Conservation (phyloP, 345 rosid genomes). For the Brassica cretica region DNA sequence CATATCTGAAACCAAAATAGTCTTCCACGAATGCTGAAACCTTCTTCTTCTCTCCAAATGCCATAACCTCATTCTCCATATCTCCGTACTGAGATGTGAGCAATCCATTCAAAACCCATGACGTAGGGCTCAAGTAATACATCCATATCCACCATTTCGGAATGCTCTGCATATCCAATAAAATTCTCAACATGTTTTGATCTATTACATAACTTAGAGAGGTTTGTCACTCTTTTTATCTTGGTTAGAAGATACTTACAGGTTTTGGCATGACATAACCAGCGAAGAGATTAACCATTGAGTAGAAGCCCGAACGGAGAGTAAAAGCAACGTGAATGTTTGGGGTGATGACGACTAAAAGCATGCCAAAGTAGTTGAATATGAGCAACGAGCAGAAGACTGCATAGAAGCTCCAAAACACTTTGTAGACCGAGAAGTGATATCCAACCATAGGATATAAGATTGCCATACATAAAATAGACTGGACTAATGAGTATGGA, state of each 20-base stretch:
- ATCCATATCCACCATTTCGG: constrained; percentile 41
- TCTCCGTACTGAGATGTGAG: constrained; percentile 38
- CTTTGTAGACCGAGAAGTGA: constrained; percentile 39
- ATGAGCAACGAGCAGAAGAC: constrained; percentile 50
- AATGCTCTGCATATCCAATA: constrained; percentile 23
- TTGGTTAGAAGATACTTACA: constrained; percentile 29
- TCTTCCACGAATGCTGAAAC: constrained; percentile 29
- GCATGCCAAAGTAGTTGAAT: constrained; percentile 48
- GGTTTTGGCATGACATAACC: constrained; percentile 55
- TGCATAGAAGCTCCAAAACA: constrained; percentile 45
- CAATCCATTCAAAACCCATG: constrained; percentile 38
- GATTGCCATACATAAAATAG: constrained; percentile 33
- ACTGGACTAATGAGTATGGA: constrained; percentile 46
- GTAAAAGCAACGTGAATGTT: constrained; percentile 45
- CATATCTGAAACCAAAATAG: constrained; percentile 30
- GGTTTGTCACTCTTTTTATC: neutral
- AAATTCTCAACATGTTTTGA: neutral
- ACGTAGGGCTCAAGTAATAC: constrained; percentile 36
- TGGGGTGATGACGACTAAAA: constrained; percentile 43
- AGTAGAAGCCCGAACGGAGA: constrained; percentile 38
- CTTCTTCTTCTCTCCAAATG: constrained; percentile 32
- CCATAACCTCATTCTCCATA: constrained; percentile 34
- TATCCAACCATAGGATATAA: constrained; percentile 50
- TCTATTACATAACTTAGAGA: neutral
- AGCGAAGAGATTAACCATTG: constrained; percentile 49